Conservation (phyloP, 257 asterid genomes). For the Agastache rugosa region DNA sequence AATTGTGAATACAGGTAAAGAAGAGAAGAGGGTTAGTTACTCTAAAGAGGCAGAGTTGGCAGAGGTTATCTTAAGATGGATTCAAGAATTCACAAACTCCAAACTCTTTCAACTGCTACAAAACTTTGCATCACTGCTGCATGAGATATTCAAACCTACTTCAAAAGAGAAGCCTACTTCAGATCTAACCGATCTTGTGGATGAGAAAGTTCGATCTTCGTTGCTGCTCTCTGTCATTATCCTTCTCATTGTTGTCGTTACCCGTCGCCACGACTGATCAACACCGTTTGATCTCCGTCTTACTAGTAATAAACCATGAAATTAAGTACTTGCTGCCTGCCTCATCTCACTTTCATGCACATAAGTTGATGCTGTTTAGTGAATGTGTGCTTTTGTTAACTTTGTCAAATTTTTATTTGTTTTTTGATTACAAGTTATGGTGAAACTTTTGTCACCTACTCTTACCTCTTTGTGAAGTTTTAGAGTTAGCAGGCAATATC, state of each 20-base stretch:
- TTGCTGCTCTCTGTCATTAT: slow-evolving; percentile 55
- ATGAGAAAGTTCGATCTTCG: slow-evolving; percentile 61
- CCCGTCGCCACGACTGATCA: slow-evolving; percentile 41
- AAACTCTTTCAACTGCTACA: slow-evolving; percentile 50
- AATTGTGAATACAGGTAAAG: slow-evolving; percentile 41
- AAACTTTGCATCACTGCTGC: slow-evolving; percentile 42
- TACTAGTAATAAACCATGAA: neutral
- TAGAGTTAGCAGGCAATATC: too few species aligned
- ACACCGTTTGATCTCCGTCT: neutral
- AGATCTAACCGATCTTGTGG: slow-evolving; percentile 51
- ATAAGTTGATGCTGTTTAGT: neutral
- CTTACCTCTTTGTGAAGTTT: neutral
- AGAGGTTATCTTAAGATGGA: slow-evolving; percentile 50
- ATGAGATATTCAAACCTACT: slow-evolving; percentile 44
- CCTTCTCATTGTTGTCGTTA: slow-evolving; percentile 54
- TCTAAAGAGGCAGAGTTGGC: slow-evolving; percentile 37
- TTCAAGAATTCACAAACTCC: slow-evolving; percentile 45
- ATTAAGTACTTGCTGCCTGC: neutral
- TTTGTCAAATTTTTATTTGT: neutral
- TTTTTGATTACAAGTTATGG: neutral
- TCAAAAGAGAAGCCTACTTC: slow-evolving; percentile 52
- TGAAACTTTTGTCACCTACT: neutral
- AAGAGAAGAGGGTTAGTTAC: slow-evolving; percentile 30
- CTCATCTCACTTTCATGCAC: neutral
- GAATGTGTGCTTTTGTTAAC: neutral